These are phyloP conservation scores for Citrus cavaleriei DNA, from an alignment of 345 rosid species.

Conservation along the genomic window DNA sequence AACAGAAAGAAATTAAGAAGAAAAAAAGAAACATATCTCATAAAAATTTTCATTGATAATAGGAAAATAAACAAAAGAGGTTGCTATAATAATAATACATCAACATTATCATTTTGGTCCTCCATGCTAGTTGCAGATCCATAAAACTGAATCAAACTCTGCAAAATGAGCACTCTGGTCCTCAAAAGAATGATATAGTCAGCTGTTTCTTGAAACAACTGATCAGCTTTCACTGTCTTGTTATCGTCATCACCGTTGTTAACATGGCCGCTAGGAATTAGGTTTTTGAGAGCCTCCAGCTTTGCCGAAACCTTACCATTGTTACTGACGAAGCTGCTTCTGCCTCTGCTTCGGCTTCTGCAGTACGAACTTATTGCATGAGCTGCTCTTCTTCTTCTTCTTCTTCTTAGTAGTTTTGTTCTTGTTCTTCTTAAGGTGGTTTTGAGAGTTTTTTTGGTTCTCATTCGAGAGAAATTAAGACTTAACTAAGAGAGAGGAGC, in stretches of 20 bases:
- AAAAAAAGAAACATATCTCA: background rate
- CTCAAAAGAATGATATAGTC: slow-evolving; percentile 70
- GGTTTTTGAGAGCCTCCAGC: slow-evolving; percentile 67
- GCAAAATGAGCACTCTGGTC: slow-evolving; percentile 63
- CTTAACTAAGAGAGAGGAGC: background rate
- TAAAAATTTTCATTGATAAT: background rate
- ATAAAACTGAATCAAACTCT: slow-evolving; percentile 58
- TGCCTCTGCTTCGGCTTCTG: background rate
- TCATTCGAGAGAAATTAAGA: slow-evolving; percentile 22
- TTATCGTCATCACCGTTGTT: background rate
- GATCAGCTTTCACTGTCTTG: slow-evolving; percentile 33
- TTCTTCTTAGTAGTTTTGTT: background rate
- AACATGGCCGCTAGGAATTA: slow-evolving; percentile 37
- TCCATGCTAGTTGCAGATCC: slow-evolving; percentile 29
- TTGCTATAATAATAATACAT: slow-evolving; percentile 26
- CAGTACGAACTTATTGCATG: background rate
- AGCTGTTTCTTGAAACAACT: slow-evolving; percentile 74
- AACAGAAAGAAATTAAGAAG: background rate
- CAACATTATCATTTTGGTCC: slow-evolving; percentile 17
- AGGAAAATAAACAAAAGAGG: background rate
- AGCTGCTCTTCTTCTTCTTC: background rate
- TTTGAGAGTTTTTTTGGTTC: slow-evolving; percentile 34
- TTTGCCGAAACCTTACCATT: slow-evolving; percentile 49
- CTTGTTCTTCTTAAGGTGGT: slow-evolving; percentile 10
- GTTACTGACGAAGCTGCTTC: background rate